Base-by-base conservation (phyloP, 495 filamentous ascomycete species). In the Annulohypoxylon maeteangense region DNA sequence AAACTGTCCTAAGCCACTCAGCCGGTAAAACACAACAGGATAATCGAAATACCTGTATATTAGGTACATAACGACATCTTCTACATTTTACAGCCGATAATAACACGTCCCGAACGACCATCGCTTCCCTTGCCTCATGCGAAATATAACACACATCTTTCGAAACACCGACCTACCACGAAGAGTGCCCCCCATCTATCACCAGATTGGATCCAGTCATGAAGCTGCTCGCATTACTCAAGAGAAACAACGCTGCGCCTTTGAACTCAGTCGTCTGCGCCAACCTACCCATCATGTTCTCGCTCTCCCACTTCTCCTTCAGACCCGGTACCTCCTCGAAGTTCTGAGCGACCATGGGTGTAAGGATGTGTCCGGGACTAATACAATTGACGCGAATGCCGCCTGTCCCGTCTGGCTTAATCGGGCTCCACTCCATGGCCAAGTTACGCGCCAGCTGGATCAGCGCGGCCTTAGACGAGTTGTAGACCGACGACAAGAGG, bases 201-300 rank as follows among this genome's bases (percentile, higher is more conserved):
- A 90, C 75, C 54, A 90, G 66, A 40, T 88, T 86, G 8, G 80
- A 83, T 0, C 89, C 89, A 0, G 89, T 91, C 90, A 93, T 93
- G 69, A 90, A 93, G 56, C 87, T 89, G 65, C 87, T 89, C 18
- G 89, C 90, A 75, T 88, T 85, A 67, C 88, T 90, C 27, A 91
- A 74, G 68, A 90, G 70, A 54, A 84, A 84, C 38, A 80, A 64
- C 10, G 87, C 90, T 0, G 88, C 86, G 3, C 89, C 88, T 31
- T 90, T 84, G 68, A 90, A 93, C 72, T 94, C 91, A 70, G 87
- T 87, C 0, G 89, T 88, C 62, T 73, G 75, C 34, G 87, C 89
- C 51, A 92, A 74, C 42, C 90, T 77, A 0, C 90, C 89, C 73
- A 92, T 81, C 90, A 92, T 91, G 70, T 91, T 92, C 78, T 90